phyloP scores from a whole-genome alignment of 1,284 basidiomycete species.

The Neonothopanus nambi region DNA sequence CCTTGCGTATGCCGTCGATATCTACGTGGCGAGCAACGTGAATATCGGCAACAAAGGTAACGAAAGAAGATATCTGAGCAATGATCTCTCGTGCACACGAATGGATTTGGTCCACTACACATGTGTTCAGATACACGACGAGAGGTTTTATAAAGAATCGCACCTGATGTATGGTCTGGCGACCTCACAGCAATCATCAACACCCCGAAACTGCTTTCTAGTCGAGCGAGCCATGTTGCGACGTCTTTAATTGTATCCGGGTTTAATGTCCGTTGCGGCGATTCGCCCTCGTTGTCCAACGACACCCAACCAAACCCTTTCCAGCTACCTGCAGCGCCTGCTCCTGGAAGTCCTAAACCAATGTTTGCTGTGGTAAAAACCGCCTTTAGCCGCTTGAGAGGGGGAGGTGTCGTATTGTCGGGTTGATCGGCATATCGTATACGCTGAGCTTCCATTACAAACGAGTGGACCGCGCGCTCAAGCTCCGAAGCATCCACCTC shows the following conservation, averaged over 20 bases:
- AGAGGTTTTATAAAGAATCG: constrained; percentile 3
- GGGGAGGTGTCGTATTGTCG: constrained; percentile 26
- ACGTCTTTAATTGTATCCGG: constrained; percentile 56
- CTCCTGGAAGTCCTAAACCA: constrained; percentile 72
- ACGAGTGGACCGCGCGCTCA: constrained; percentile 68
- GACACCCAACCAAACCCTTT: constrained; percentile 79
- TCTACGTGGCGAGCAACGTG: constrained; percentile 78
- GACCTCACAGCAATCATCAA: constrained; percentile 41
- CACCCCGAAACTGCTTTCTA: constrained; percentile 49
- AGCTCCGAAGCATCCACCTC: constrained; percentile 79
- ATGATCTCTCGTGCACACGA: constrained; percentile 48
- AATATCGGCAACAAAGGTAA: constrained; percentile 62
- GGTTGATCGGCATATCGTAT: constrained; percentile 34
- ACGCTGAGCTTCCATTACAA: constrained; percentile 72
- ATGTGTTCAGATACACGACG: neutral
- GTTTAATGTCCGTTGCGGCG: constrained; percentile 50
- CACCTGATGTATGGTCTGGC: constrained; percentile 41
- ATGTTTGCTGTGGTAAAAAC: constrained; percentile 64
- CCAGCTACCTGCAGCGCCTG: constrained; percentile 68
- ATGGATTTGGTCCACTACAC: constrained; percentile 39
- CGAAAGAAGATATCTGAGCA: constrained; percentile 53
- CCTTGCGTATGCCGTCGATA: constrained; percentile 67
- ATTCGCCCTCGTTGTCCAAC: constrained; percentile 41
- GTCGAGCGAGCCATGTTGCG: constrained; percentile 42
- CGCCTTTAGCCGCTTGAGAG: constrained; percentile 61